Base-by-base conservation (phyloP, 179 eudicot genomes). In the Carnegiea gigantea region DNA sequence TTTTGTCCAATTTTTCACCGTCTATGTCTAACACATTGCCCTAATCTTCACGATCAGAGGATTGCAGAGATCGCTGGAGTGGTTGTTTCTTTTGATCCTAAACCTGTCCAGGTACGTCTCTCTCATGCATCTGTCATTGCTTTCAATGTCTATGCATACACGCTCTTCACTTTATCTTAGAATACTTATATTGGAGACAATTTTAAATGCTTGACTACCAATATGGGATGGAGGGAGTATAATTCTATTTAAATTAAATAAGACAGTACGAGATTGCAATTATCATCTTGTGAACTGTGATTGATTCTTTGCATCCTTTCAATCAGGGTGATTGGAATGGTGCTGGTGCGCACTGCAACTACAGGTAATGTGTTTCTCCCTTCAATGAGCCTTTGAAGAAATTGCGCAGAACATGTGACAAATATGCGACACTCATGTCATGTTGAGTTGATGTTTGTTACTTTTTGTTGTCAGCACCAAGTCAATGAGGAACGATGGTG, bases 281-380 rank as follows among this genome's bases (percentile, higher is more conserved):
- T 40, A 40, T 5, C 44, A 40, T 40, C 9, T 40, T 40, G 44
- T 3, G 9, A 40, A 40, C 44, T 5, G 9, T 40, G 44, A 40
- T 7, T 40, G 44, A 40, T 40, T 40, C 44, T 40, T 40, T 40
- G 44, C 17, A 17, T 51, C 17, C 15, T 51, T 51, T 12, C 57
- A 51, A 51, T 1, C 80, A 89, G 90, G 95, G 95, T 71, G 95
- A 92, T 70, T 92, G 93, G 93, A 92, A 92, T 59, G 95, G 95
- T 38, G 95, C 95, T 38, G 92, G 95, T 87, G 95, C 95, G 23
- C 95, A 92, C 85, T 83, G 89, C 53, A 92, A 92, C 86, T 92
- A 88, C 82, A 91, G 94, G 94, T 89, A 83, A 70, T 10, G 20
- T 36, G 4, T 48, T 26, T 67, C 5, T 78, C 28, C 4, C 15